Percentiles rank a stretch among this genome's conserved stretches.
Evolutionary conservation across 176 grass and related monocot species (phyloP).

Genomic region (Triticum urartu): DNA sequence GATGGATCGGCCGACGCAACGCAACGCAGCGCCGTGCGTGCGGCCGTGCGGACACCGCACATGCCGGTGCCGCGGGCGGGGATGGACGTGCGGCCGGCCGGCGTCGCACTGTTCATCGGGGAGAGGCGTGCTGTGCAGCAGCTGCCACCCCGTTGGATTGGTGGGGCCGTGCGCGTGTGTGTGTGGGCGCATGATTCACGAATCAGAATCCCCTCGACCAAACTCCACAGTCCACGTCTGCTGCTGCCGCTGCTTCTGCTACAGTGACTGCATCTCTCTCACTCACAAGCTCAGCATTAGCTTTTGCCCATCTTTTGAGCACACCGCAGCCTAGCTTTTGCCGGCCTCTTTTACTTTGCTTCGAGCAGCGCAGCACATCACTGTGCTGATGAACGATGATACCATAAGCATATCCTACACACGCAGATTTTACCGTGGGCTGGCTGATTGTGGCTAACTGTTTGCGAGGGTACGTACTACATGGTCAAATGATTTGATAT

Average conservation of each 20-base stretch:
- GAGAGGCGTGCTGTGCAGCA: background rate
- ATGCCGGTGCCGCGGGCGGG: constrained; percentile 1
- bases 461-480: background rate
- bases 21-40: background rate
- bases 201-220: constrained; percentile 1
- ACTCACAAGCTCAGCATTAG: background rate
- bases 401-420: background rate
- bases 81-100: background rate
- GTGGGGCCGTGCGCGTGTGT: no score
- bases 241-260: background rate
- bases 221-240: background rate
- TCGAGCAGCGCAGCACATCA: background rate
- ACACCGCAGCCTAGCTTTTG: background rate
- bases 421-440: background rate
- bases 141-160: no score
- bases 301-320: background rate
- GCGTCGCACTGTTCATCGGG: constrained; percentile 30
- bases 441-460: background rate
- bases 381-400: background rate
- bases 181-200: background rate
- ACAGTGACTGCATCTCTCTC: background rate
- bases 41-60: constrained; percentile 39
- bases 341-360: background rate
- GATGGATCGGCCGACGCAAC: background rate
- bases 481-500: constrained; percentile 22